A percentile compares a stretch with the other conserved stretches of the same genome.
Conservation (phyloP, 1,139 yeast genomes). For the Kodamaea sp. region DNA sequence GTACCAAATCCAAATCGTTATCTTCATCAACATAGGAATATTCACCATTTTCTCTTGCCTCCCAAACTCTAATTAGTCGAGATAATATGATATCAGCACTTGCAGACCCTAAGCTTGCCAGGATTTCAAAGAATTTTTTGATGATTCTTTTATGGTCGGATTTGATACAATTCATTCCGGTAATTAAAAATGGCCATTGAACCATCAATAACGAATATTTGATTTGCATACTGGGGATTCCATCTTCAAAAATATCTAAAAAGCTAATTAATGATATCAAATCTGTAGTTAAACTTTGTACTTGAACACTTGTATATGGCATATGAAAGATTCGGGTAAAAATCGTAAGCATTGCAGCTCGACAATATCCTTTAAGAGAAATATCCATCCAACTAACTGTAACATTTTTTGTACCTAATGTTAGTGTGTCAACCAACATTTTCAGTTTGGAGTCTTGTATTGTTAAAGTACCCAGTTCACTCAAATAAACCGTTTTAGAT, state of each 20-base stretch:
- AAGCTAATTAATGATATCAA: slow-evolving; percentile 12
- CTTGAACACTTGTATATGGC: slow-evolving; percentile 14
- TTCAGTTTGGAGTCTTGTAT: slow-evolving; percentile 8
- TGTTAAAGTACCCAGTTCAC: slow-evolving; percentile 9
- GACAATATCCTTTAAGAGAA: slow-evolving; percentile 16
- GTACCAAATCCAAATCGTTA: slow-evolving; percentile 14
- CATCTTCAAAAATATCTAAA: slow-evolving; percentile 6
- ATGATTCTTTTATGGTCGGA: slow-evolving; percentile 13
- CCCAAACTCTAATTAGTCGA: slow-evolving; percentile 16
- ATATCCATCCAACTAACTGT: slow-evolving; percentile 19
- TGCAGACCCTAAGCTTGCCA: slow-evolving; percentile 17
- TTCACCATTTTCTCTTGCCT: slow-evolving; percentile 12
- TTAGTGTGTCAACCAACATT: slow-evolving; percentile 12
- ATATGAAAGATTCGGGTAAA: slow-evolving; percentile 15
- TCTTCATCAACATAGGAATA: slow-evolving; percentile 23
- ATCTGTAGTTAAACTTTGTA: slow-evolving; percentile 13
- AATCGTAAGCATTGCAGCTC: slow-evolving; percentile 16
- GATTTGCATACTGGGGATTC: slow-evolving; percentile 10
- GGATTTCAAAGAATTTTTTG: slow-evolving; percentile 13
- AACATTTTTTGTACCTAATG: slow-evolving; percentile 6
- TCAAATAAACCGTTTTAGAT: slow-evolving; percentile 8
- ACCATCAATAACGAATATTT: slow-evolving; percentile 17
- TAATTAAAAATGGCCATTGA: slow-evolving; percentile 22
- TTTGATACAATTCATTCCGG: slow-evolving; percentile 15
- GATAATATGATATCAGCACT: slow-evolving; percentile 17